Evolutionary conservation across 2,329 filamentous ascomycete genomes (phyloP), one percentile per base, ranked within the genome.

Genomic region (Cercospora brassicicola): DNA sequence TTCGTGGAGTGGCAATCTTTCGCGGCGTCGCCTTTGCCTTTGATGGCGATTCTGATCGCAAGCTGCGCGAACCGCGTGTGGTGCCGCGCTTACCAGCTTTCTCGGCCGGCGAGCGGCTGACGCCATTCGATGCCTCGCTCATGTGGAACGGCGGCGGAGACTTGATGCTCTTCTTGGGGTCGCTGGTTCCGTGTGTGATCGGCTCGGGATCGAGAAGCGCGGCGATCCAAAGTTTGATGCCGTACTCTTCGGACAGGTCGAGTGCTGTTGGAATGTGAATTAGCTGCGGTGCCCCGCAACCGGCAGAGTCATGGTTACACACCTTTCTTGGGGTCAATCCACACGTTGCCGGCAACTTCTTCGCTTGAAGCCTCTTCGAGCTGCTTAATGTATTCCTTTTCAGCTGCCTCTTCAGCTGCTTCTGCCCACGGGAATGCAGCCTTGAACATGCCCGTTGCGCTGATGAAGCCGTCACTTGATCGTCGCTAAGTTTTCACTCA

Each of bases 271-370:
- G 55, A 68, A 39, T 39, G 62, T 67, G 65, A 59, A 67, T 55
- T 56, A 67, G 51, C 53, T 26, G 36, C 31, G 28, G 39, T 36
- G 45, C 61, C 31, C 33, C 26, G 31, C 45, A 42, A 20, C 30
- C 18, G 4, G 28, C 26, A 48, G 15, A 28, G 15, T 53, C 55
- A 45, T 26, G n/a, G 13, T 26, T 28, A 71, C 71, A 36, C 68
- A 90, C 88, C 88, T 78, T 87, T 83, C 72, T 90, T 85, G 5
- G 94, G 93, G 57, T 93, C 89, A 61, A 98, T 94, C 95, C 95
- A 99, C 62, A 99, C 89, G 79, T 97, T 99, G 56, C 95, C 95
- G 28, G 95, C 95, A 31, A 95, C 93, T 84, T 98, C 95, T 78
- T 98, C 94, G 66, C 86, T 86, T 74, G 93, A 96, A 9, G 94